Evolutionary conservation across 2,329 filamentous ascomycete species (phyloP), one percentile per base, ranked within the genome.

Genomic region (Verticillium tricorpus): DNA sequence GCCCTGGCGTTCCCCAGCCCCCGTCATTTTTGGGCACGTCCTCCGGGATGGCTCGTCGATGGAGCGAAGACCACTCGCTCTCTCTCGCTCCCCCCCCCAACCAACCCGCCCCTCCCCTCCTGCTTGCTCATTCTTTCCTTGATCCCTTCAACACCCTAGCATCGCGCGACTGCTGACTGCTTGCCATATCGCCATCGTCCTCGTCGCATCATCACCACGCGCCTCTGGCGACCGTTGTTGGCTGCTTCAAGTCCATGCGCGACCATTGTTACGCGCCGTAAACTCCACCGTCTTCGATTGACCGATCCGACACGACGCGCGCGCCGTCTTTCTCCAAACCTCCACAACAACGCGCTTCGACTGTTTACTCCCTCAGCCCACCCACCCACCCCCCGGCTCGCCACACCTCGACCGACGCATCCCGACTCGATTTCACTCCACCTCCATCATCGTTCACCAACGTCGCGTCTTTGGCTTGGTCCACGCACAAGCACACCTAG

Each of bases 341-440:
- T 59, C 57, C 62, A 63, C 52, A 61, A 65, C 57, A 68, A 68
- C 67, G 66, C 67, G 67, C 64, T 28, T 63, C 60, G 32, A 65
- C 66, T 68, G 67, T 68, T 68, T 67, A 67, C 66, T 61, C 64
- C 50, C 59, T 55, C 58, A 22, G 25, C 52, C 34, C 34, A 61
- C 39, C 50, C 59, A 22, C 63, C 57, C n/a, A n/a, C 3, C 25
- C 64, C 52, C 56, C 61, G 35, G 22, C 31, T 56, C 31, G 54
- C 17, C 54, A 31, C 25, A 32, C 17, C 54, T 9, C 54, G 17
- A 11, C 17, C 40, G 40, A n/a, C 40, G 12, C 40, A n/a, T 9
- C 22, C 17, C 40, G 54, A 40, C 56, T 17, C n/a, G 14, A 37
- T 19, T 28, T n/a, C 15, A n/a, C 35, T 17, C 22, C 32, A 39